A percentile compares a stretch with the other conserved stretches of the same genome.
These are phyloP conservation scores for Torrubiella hemipterigena DNA, from an alignment of 2,329 filamentous ascomycete genomes.

Conservation along the genomic window DNA sequence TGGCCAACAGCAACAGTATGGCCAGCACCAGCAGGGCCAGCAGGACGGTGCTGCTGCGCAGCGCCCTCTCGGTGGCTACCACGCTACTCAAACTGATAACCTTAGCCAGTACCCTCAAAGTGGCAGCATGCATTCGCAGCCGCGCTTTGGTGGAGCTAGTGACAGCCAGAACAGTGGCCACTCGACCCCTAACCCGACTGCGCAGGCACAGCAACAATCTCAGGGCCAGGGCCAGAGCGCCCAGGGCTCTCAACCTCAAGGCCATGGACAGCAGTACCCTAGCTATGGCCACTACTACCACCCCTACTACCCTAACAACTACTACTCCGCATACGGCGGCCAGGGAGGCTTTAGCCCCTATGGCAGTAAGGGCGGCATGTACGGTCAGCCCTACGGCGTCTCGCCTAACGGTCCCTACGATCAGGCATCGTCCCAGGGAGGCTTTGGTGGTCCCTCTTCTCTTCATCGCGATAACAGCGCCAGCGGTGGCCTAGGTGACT, in stretches of 20 bases:
- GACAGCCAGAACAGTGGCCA: conserved; percentile 80
- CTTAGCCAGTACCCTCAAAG: conserved; percentile 63
- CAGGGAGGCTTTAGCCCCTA: conserved; percentile 43
- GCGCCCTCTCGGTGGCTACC: conserved; percentile 67
- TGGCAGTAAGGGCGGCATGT: conserved; percentile 38
- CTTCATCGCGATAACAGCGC: conserved; percentile 39
- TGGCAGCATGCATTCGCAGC: conserved; percentile 41
- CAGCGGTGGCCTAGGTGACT: conserved; percentile 40
- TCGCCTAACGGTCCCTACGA: conserved; percentile 45
- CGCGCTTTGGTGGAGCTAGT: conserved; percentile 44
- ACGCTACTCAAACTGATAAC: conserved; percentile 50
- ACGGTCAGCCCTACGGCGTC: conserved; percentile 45
- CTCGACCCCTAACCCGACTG: conserved; percentile 75
- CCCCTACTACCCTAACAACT: conserved; percentile 52
- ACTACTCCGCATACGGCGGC: conserved; percentile 39
- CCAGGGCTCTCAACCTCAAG: conserved; percentile 32
- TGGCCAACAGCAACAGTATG: conserved; percentile 44
- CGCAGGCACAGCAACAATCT: conserved; percentile 34
- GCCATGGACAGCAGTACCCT: conserved; percentile 33
- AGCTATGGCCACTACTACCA: conserved; percentile 48
- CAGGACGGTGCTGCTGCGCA: conserved; percentile 61
- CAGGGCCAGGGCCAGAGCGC: conserved; percentile 32
- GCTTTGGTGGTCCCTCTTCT: conserved; percentile 41
- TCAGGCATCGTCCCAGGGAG: conserved; percentile 40
- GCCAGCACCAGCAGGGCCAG: conserved; percentile 48